Conservation (phyloP, 768 basidiomycete species). For the Agrocybe chaxingu region DNA sequence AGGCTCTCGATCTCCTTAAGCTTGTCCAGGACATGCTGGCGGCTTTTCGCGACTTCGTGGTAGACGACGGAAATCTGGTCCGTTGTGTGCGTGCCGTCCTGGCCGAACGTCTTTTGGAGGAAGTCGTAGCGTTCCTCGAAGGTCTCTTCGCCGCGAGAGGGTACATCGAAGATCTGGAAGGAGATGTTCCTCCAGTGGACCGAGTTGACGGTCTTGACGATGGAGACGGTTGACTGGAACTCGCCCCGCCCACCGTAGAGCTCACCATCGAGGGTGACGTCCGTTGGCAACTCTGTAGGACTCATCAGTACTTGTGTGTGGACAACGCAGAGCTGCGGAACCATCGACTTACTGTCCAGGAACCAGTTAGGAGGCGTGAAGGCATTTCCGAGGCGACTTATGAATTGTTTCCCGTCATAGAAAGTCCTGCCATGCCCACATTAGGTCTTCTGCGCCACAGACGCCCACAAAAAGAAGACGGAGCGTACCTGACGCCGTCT, state of each 20-base stretch:
- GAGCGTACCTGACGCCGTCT: constrained; percentile 56
- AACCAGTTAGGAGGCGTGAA: constrained; percentile 59
- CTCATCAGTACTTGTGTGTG: not conserved
- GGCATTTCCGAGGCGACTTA: constrained; percentile 55
- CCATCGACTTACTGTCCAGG: constrained; percentile 41
- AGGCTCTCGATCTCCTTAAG: constrained; percentile 51
- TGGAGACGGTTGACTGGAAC: constrained; percentile 56
- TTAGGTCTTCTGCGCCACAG: not conserved
- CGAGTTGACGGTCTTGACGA: constrained; percentile 57
- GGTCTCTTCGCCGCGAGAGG: constrained; percentile 39
- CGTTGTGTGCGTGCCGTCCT: constrained; percentile 37
- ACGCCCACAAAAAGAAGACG: not conserved
- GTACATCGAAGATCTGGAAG: constrained; percentile 61
- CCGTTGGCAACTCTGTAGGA: constrained; percentile 46
- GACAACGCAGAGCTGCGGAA: not conserved
- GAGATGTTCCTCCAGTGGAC: constrained; percentile 54
- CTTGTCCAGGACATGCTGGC: constrained; percentile 51
- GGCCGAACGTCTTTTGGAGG: constrained; percentile 44
- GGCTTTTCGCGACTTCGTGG: constrained; percentile 40
- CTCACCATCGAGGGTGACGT: constrained; percentile 57
- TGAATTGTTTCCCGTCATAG: constrained; percentile 50
- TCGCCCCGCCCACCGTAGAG: constrained; percentile 55
- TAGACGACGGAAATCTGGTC: constrained; percentile 45
- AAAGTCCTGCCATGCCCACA: constrained; percentile 36
- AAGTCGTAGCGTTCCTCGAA: constrained; percentile 51